Conservation (phyloP, 352 stramenopile species). For the Globisporangium viniferum region DNA sequence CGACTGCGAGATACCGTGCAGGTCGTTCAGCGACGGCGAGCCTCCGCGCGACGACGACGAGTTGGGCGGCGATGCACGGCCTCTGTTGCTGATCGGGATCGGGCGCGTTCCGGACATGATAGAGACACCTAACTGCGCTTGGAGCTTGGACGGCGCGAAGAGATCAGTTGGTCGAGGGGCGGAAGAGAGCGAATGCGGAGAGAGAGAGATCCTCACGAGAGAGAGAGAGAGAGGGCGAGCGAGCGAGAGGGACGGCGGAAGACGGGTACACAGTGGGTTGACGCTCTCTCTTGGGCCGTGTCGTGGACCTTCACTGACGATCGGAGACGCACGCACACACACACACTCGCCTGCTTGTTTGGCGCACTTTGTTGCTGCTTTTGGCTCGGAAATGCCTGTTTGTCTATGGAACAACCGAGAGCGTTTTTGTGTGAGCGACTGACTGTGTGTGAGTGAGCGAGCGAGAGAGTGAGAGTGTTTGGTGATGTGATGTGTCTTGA, state of each 20-base stretch:
- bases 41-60: slow-evolving; percentile 17
- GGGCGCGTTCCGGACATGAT: slow-evolving; percentile 13
- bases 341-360: background rate
- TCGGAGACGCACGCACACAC: background rate
- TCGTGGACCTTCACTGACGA: slow-evolving; percentile 2
- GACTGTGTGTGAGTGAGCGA: background rate
- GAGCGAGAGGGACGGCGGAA: slow-evolving; percentile 1
- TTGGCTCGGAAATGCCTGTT: slow-evolving; percentile 2
- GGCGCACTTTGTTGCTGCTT: background rate
- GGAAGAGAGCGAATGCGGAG: background rate
- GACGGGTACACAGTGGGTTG: background rate
- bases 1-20: slow-evolving; percentile 49
- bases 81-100: slow-evolving; percentile 18
- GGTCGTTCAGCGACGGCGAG: slow-evolving; percentile 19
- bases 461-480: background rate
- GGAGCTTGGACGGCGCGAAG: background rate
- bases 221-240: background rate
- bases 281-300: background rate
- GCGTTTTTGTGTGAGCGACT: slow-evolving; percentile 1
- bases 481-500: no score
- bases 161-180: background rate
- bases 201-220: background rate
- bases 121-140: background rate
- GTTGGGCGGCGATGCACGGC: slow-evolving; percentile 14
- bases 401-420: slow-evolving; percentile 1